These are phyloP conservation scores for Prunus campanulata DNA, from an alignment of 306 rosid species.

Conservation along the genomic window DNA sequence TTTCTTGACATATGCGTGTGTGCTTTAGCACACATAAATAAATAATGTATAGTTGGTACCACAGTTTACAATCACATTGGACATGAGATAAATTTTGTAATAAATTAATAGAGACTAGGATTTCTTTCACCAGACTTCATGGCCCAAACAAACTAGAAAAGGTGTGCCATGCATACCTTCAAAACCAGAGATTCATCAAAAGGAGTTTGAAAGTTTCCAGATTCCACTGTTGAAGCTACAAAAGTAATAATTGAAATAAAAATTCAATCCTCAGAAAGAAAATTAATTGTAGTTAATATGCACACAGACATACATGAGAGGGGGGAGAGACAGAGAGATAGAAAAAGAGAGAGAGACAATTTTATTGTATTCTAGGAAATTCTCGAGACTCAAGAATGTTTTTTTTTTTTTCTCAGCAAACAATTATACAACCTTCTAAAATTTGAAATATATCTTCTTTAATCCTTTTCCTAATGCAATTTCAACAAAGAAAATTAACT, in stretches of 20 bases:
- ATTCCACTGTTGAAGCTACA: slow-evolving; percentile 42
- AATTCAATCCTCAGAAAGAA: slow-evolving; percentile 17
- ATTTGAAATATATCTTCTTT: background rate
- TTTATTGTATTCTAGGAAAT: no score
- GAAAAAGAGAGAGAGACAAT: background rate
- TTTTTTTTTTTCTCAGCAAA: background rate
- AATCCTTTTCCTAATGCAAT: no score
- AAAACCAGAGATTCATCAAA: slow-evolving; percentile 38
- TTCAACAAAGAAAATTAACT: background rate
- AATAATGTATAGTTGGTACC: background rate
- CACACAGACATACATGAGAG: slow-evolving; percentile 15
- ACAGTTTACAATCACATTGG: background rate
- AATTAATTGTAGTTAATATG: background rate
- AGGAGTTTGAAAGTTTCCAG: slow-evolving; percentile 35
- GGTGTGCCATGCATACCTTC: slow-evolving; percentile 30
- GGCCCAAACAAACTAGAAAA: background rate
- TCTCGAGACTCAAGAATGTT: background rate
- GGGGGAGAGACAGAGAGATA: background rate
- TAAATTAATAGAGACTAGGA: background rate
- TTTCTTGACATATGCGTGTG: no score
- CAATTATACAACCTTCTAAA: background rate
- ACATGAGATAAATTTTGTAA: background rate
- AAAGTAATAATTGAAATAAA: slow-evolving; percentile 22
- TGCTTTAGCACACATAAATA: background rate
- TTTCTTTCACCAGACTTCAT: background rate